Percentiles rank a stretch among this genome's conserved stretches.
Evolutionary conservation across 352 stramenopile species (phyloP).

Genomic region (Globisporangium perplexum): DNA sequence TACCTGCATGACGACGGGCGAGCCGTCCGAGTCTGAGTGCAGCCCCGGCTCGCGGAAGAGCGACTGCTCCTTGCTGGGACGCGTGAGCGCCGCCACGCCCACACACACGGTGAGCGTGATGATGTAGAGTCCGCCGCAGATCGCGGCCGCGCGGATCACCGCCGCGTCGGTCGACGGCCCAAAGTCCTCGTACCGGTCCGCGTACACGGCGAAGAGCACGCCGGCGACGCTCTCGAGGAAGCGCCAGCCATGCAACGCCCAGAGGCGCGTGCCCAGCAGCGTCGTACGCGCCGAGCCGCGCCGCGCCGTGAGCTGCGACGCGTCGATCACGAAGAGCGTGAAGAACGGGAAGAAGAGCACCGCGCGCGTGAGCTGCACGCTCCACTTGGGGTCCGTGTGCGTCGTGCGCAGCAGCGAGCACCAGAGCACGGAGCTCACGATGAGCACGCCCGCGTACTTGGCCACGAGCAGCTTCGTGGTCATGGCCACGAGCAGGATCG

Average conservation of each 20-base stretch:
- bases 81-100: conserved; percentile 6
- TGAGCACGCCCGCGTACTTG: conserved; percentile 30
- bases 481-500: conserved; percentile 62
- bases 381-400: conserved; percentile 22
- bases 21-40: conserved; percentile 11
- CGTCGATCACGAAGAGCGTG: conserved; percentile 55
- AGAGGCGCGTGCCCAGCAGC: conserved; percentile 31
- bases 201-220: conserved; percentile 27
- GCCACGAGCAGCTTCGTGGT: conserved; percentile 42
- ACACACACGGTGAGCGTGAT: conserved; percentile 25
- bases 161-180: conserved; percentile 29
- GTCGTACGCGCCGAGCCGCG: conserved; percentile 25
- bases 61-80: conserved; percentile 7
- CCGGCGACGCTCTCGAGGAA: conserved; percentile 45
- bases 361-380: conserved; percentile 35
- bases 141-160: conserved; percentile 27
- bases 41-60: conserved; percentile 1
- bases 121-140: conserved; percentile 34
- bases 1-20: conserved; percentile 1
- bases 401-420: conserved; percentile 31
- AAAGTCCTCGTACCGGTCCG: conserved; percentile 62
- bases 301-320: conserved; percentile 28
- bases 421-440: conserved; percentile 25
- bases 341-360: conserved; percentile 66
- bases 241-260: conserved; percentile 44